Percentiles rank a stretch among this genome's conserved stretches.
Evolutionary conservation across 169 alveolate genomes (phyloP).

Genomic region (Plasmodium cynomolgi): DNA sequence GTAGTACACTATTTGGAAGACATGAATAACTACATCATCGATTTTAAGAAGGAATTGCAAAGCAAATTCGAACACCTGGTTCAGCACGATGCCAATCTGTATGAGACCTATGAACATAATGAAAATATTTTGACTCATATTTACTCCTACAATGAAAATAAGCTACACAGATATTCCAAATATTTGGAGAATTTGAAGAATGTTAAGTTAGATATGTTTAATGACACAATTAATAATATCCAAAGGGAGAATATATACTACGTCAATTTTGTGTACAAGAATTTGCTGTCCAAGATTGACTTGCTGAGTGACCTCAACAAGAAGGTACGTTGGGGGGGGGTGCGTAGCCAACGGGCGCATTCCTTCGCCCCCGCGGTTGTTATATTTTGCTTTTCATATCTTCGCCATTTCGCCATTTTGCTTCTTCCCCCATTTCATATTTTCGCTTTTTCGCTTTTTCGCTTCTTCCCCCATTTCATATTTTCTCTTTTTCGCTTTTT

Average conservation of each 20-base stretch:
- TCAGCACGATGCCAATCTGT: constrained; percentile 33
- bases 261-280: constrained; percentile 34
- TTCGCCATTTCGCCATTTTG: not conserved
- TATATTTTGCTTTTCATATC: not conserved
- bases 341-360: not conserved
- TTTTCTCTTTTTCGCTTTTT: not conserved
- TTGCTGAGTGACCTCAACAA: constrained; percentile 36
- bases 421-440: not conserved
- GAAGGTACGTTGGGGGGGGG: constrained; percentile 18
- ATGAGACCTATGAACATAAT: constrained; percentile 49
- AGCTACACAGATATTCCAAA: constrained; percentile 20
- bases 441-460: not conserved
- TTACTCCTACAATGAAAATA: constrained; percentile 27
- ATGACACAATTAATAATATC: constrained; percentile 30
- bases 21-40: constrained; percentile 50
- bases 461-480: not conserved
- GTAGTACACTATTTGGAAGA: constrained; percentile 39
- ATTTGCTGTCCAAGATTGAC: constrained; percentile 49
- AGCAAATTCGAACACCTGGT: constrained; percentile 32
- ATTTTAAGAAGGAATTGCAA: constrained; percentile 41
- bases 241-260: constrained; percentile 57
- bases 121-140: constrained; percentile 32
- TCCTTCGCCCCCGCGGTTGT: not conserved
- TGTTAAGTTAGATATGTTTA: constrained; percentile 32
- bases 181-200: constrained; percentile 21